These are phyloP conservation scores for Podaxis mareebaensis DNA, from an alignment of 768 basidiomycete species.

Conservation along the genomic window DNA sequence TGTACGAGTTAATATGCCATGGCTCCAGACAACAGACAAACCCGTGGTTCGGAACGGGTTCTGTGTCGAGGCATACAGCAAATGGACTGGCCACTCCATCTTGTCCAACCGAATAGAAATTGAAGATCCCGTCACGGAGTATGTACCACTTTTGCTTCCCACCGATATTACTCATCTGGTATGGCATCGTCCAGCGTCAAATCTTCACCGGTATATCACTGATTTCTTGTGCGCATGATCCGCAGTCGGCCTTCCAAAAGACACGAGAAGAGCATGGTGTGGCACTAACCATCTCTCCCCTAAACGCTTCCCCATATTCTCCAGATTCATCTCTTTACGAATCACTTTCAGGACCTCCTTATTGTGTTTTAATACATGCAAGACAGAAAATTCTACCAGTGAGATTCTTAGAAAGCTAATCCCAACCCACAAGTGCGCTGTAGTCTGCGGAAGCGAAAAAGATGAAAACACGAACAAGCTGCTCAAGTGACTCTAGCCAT, in stretches of 20 bases:
- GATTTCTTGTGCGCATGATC: constrained; percentile 68
- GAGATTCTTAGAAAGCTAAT: constrained; percentile 96
- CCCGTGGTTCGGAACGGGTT: constrained; percentile 40
- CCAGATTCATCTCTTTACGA: constrained; percentile 89
- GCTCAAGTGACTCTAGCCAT: constrained; percentile 86
- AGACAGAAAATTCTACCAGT: constrained; percentile 85
- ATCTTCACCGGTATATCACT: constrained; percentile 80
- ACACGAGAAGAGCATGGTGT: background rate
- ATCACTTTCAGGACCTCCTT: constrained; percentile 92
- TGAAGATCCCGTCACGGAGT: constrained; percentile 10
- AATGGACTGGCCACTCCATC: constrained; percentile 30
- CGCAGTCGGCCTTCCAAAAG: background rate
- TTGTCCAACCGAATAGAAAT: constrained; percentile 29
- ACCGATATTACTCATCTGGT: constrained; percentile 70
- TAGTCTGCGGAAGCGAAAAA: background rate
- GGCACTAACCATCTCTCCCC: constrained; percentile 75
- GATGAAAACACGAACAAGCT: constrained; percentile 57
- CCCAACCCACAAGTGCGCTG: background rate
- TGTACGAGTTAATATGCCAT: background rate
- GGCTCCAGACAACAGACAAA: constrained; percentile 16
- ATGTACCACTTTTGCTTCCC: constrained; percentile 70
- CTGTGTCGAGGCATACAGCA: constrained; percentile 58
- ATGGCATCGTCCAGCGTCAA: constrained; percentile 88
- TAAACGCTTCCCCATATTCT: constrained; percentile 88
- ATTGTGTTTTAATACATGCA: constrained; percentile 92